Evolutionary conservation across 257 asterid species (phyloP).

Genomic region (Hygrophila difformis): DNA sequence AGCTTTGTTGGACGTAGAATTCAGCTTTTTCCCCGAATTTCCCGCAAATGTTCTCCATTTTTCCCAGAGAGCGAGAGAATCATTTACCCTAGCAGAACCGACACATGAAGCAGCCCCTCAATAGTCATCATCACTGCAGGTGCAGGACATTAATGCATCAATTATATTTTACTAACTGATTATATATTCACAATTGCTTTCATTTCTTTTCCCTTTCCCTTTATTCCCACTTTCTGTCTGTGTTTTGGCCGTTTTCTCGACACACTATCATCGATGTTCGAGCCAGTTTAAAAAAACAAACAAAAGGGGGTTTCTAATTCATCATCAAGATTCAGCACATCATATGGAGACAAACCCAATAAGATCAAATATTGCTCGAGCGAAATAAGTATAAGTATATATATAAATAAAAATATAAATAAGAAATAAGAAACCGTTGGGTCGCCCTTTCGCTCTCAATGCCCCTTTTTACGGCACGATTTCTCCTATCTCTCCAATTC

Average conservation of each 20-base stretch:
- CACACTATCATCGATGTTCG: slow-evolving; percentile 24
- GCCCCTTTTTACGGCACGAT: no score
- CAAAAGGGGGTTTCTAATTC: slow-evolving; percentile 15
- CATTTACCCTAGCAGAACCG: slow-evolving; percentile 28
- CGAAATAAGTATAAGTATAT: neutral
- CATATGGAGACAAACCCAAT: slow-evolving; percentile 30
- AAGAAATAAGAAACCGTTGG: no score
- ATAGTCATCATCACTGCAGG: slow-evolving; percentile 33
- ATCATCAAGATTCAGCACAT: slow-evolving; percentile 27
- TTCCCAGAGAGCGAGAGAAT: slow-evolving; percentile 19
- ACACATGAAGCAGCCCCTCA: slow-evolving; percentile 35
- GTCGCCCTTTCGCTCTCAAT: no score
- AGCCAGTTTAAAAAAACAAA: no score
- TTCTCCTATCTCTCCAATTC: no score
- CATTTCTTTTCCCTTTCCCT: neutral
- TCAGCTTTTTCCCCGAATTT: slow-evolving; percentile 37
- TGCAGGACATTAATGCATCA: slow-evolving; percentile 27
- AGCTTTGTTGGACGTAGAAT: no score
- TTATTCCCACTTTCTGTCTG: slow-evolving; percentile 5
- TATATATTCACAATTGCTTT: slow-evolving; percentile 15
- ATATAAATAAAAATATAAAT: neutral
- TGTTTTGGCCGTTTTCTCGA: slow-evolving; percentile 22
- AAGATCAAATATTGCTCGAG: slow-evolving; percentile 27
- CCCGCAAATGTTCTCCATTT: slow-evolving; percentile 25
- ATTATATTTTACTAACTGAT: slow-evolving; percentile 23